Evolutionary conservation across 2,329 filamentous ascomycete genomes (phyloP), one percentile per base, ranked within the genome.

Genomic region (Arthroderma sp.): DNA sequence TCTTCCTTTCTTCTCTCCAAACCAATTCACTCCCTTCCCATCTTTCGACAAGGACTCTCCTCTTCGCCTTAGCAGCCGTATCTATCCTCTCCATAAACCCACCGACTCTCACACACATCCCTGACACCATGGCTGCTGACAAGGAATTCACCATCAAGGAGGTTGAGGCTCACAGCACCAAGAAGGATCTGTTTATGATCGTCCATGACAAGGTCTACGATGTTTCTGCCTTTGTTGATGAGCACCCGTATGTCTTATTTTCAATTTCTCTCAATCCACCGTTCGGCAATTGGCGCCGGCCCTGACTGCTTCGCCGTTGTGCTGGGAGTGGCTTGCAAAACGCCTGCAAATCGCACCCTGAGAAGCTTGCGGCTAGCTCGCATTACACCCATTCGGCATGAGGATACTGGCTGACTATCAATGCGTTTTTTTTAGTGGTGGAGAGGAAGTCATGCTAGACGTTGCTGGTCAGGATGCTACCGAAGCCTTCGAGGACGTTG

Each of bases 201-300:
- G 79, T 98, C 58, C 85, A 96, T 72, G 88, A 94, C 69, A 94
- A 94, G 74, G 81, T 98, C 71, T 98, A 96, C 78, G 78, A 96
- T 67, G 68, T 74, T 63, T 77, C 80, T 59, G 83, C 81, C 67
- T 98, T 98, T 68, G 74, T 96, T 55, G 89, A 96, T 64, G 91
- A 98, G 80, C 91, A 98, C 68, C 91, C 91, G 78, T 82, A 78
- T 54, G 77, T 77, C 46, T 46, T 10, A 11, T 37, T 34, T 6
- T 41, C 40, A 30, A 38, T 29, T 37, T 43, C 42, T 29, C 38
- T 41, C 30, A 40, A 6, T n/a, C n/a, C 40, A 4, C 32, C 39
- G 2, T 11, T 9, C 2, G 9, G 32, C 9, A 34, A 34, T 34
- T 11, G 32, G 11, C 9, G 9, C 32, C 11, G 9, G 32, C 32